Conservation (phyloP, 2,329 filamentous ascomycete genomes). For the Scytalidium sp. region DNA sequence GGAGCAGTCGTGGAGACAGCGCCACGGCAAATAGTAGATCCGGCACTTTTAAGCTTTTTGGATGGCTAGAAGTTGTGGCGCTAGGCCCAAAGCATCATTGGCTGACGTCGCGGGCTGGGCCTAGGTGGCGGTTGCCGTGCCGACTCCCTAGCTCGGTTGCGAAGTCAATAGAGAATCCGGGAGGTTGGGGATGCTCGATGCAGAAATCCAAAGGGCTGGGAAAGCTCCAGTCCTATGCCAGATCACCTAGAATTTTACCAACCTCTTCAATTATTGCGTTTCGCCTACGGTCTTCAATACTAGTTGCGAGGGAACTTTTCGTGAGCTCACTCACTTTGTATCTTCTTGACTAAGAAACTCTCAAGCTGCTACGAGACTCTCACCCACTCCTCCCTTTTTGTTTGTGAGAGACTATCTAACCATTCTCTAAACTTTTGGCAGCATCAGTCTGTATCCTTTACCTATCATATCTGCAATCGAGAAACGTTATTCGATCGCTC, state of each 20-base stretch:
- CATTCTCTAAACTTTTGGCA: slow-evolving; percentile 2
- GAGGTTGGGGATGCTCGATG: neutral
- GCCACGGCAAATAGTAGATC: no score
- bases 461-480: slow-evolving; percentile 1
- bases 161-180: neutral
- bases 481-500: neutral
- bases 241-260: neutral
- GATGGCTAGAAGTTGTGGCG: neutral
- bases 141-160: neutral
- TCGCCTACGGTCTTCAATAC: neutral
- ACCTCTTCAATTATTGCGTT: neutral
- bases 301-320: neutral
- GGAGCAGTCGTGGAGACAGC: no score
- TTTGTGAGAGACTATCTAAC: neutral
- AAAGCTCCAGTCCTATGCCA: neutral
- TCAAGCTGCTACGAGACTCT: slow-evolving; percentile 1
- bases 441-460: neutral
- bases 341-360: slow-evolving; percentile 3
- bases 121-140: neutral
- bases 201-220: neutral
- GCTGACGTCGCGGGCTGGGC: neutral
- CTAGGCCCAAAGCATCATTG: neutral
- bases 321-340: neutral
- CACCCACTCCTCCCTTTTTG: neutral
- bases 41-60: no score